Evolutionary conservation across 345 rosid genomes (phyloP).

Genomic region (Isatis tinctoria): DNA sequence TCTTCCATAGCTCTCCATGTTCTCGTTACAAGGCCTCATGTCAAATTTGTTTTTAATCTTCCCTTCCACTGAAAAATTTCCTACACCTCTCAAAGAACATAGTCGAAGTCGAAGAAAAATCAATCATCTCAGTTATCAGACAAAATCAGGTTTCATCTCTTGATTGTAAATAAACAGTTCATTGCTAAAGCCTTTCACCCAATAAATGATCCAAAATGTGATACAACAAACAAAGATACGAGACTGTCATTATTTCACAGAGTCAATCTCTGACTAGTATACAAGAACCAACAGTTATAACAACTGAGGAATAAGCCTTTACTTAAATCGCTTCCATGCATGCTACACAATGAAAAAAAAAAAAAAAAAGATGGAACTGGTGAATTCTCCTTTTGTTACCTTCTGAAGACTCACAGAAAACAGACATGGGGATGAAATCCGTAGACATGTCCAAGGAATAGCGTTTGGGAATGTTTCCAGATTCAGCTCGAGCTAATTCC

Average conservation of each 20-base stretch:
- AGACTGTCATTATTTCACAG: not conserved
- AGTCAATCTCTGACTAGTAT: not conserved
- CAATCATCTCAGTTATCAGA: not conserved
- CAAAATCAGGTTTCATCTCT: conserved; percentile 1
- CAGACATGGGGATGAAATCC: conserved; percentile 67
- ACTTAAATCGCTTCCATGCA: too few relatives aligned
- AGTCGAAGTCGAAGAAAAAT: not conserved
- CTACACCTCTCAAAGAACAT: conserved; percentile 35
- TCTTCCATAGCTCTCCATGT: conserved; percentile 70
- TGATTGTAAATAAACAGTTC: not conserved
- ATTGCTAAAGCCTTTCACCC: not conserved
- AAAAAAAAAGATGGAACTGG: not conserved
- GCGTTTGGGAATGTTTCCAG: conserved; percentile 56
- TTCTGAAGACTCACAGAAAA: conserved; percentile 56
- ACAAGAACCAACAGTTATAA: not conserved
- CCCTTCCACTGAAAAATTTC: conserved; percentile 62
- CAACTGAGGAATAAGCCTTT: too few relatives aligned
- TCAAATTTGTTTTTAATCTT: conserved; percentile 78
- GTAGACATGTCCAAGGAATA: conserved; percentile 76
- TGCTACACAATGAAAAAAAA: not conserved
- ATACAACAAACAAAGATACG: not conserved
- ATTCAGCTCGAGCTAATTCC: conserved; percentile 57
- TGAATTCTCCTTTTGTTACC: conserved; percentile 37
- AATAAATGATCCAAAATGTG: not conserved
- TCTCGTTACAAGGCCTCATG: conserved; percentile 74